Percentiles rank a stretch among this genome's conserved stretches.
Evolutionary conservation across 2,329 filamentous ascomycete genomes (phyloP).

Genomic region (Grosmannia huntii): DNA sequence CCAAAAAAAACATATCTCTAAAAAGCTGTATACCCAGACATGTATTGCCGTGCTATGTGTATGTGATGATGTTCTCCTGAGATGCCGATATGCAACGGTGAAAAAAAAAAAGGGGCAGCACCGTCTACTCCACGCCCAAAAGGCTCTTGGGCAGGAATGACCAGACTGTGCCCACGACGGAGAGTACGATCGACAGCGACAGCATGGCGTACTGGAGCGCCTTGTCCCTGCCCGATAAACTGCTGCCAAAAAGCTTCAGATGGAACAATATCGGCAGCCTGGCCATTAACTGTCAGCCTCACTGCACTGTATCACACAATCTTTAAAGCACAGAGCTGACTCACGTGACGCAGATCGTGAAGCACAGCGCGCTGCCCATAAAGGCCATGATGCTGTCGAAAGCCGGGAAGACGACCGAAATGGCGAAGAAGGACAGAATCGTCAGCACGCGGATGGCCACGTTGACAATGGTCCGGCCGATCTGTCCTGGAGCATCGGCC

Average conservation of each 20-base stretch:
- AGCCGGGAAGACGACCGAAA: constrained; percentile 57
- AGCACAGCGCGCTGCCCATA: constrained; percentile 80
- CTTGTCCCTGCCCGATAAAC: constrained; percentile 53
- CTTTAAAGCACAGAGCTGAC: too few species aligned
- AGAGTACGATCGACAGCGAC: constrained; percentile 54
- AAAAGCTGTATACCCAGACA: not conserved
- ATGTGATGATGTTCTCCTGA: not conserved
- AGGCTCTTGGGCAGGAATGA: constrained; percentile 73
- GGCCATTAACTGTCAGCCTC: too few species aligned
- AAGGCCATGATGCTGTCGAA: constrained; percentile 89
- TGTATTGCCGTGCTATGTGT: not conserved
- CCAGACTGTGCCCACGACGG: constrained; percentile 69
- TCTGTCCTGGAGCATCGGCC: constrained; percentile 35
- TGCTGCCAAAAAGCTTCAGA: constrained; percentile 70
- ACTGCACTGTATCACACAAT: too few species aligned
- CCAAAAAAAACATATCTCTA: not conserved
- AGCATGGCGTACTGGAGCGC: constrained; percentile 57
- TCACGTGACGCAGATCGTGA: constrained; percentile 86
- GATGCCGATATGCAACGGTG: not conserved
- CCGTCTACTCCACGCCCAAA: constrained; percentile 39
- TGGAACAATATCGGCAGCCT: constrained; percentile 77
- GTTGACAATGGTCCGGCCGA: constrained; percentile 46
- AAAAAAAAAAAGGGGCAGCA: not conserved
- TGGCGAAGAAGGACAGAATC: constrained; percentile 58
- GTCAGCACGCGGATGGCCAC: constrained; percentile 51